Evolutionary conservation across 495 filamentous ascomycete genomes (phyloP), one percentile per base, ranked within the genome.

Genomic region (Daldinia bambusicola): DNA sequence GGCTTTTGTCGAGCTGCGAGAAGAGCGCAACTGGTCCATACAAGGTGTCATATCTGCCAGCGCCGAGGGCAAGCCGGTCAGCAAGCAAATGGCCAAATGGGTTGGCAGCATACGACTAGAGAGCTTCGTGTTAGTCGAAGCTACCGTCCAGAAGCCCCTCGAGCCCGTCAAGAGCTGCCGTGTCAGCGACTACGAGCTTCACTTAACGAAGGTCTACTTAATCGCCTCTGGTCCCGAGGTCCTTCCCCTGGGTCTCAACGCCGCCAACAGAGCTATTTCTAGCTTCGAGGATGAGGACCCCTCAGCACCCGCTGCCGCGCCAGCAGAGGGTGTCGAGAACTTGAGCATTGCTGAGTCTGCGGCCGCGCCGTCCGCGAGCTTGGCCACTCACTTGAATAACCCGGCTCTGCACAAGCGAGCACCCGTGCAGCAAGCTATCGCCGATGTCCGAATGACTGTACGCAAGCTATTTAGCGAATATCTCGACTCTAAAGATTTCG

Each of bases 41-140:
- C 94, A 97, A 83, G 94, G 89, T 58, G 75, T 87, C 22, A 84
- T 92, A 72, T 83, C 89, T 59, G 87, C 89, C 22, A 85, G 76
- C 43, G 74, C 83, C 63, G 86, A 79, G 78, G 87, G 69, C 77
- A 86, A 63, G 31, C 67, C 81, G 36, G 80, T 92, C 38, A 87
- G 84, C 72, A 86, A 85, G 71, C 94, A 94, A 83, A 99, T 99
- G 96, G 92, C 96, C 71, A 98, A 98, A 82, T 99, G 90, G 86
- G 87, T 89, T 37, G 88, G 87, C 56, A 86, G 84, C 50, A 83
- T 98, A 73, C 92, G 91, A 77, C 84, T 89, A 43, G 95, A 98
- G 82, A 93, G 90, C 66, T 92, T 92, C 62, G 91, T 98, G 18
- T 80, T 89, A 59, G 90, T 97, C 55, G 91, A 95, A 66, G 95